Evolutionary conservation across 2,329 filamentous ascomycete genomes (phyloP), one percentile per base, ranked within the genome.

Genomic region (Dactylellina cionopaga): DNA sequence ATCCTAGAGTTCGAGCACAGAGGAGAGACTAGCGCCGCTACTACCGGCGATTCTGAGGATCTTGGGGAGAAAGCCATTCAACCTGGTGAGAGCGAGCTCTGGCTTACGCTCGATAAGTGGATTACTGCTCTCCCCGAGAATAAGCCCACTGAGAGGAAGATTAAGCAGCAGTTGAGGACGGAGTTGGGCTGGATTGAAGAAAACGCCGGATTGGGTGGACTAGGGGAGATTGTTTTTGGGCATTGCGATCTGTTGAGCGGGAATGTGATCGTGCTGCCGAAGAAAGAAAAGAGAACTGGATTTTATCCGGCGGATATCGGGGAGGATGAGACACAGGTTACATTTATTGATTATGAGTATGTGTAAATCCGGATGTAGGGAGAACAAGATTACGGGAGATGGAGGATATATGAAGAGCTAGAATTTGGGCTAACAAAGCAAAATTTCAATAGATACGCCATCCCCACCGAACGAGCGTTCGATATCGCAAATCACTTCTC

Each of bases 401-500:
- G 11, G 11, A 1, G 25, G n/a, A 24, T 35, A 27, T 39, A 63
- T n/a, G n/a, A n/a, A 43, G 19, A 31, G 10, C 7, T 33, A 31
- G 11, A 44, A 44, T 56, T n/a, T 13, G 9, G 3, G 49, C 66
- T 71, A 43, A 71, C 31, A 24, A 31, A 5, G 13, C 17, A 27
- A 19, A 9, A 41, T 13, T 10, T n/a, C n/a, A n/a, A n/a, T 37
- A 77, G 76, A 81, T 99, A 99, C 81, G 92, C 93, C 11, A 95
- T 92, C 3, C 93, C 95, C 1, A 94, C 93, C 0, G 94, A 94
- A 1, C 92, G 93, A 2, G 93, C 94, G 1, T 99, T 99, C 81
- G 95, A 99, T 80, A 89, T 99, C 76, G 90, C 94, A 54, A 99
- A 99, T 82, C 95, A 99, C 83, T 96, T 99, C 79, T 92, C 95